Evolutionary conservation across 257 asterid species (phyloP).

Genomic region (Plectranthus barbatus): DNA sequence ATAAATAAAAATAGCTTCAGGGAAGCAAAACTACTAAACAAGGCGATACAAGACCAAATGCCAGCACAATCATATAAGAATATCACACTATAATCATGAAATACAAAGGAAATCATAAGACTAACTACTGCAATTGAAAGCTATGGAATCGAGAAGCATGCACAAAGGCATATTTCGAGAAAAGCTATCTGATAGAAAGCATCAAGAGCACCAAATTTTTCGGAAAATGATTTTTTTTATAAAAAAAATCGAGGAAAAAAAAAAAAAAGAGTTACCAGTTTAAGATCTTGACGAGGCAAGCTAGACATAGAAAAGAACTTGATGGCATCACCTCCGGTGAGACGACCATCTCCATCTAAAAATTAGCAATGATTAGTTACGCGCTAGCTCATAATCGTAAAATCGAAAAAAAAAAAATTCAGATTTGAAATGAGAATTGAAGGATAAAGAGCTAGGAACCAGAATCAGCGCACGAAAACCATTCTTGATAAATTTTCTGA

Average conservation of each 20-base stretch:
- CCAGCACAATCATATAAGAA: not conserved
- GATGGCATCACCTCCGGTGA: slow-evolving; percentile 75
- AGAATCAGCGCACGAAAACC: slow-evolving; percentile 81
- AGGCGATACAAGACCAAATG: not conserved
- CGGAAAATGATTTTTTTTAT: no score
- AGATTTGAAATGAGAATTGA: not conserved
- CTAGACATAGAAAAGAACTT: slow-evolving; percentile 82
- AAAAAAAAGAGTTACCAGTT: slow-evolving; percentile 33
- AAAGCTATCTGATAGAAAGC: not conserved
- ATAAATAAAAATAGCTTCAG: not conserved
- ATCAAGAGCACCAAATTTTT: not conserved
- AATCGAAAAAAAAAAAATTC: not conserved
- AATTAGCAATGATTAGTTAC: not conserved
- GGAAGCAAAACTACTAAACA: not conserved
- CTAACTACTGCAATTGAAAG: not conserved
- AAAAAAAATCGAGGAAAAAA: no score
- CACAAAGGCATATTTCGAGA: not conserved
- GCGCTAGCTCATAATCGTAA: not conserved
- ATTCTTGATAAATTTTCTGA: slow-evolving; percentile 70
- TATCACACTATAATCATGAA: not conserved
- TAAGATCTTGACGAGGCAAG: slow-evolving; percentile 86
- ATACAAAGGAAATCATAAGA: slow-evolving; percentile 2
- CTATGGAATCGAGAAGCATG: not conserved
- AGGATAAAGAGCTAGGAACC: slow-evolving; percentile 25
- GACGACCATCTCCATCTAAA: slow-evolving; percentile 89